phyloP scores from a whole-genome alignment of 805 yeast species.

The Saturnispora mendoncae region DNA sequence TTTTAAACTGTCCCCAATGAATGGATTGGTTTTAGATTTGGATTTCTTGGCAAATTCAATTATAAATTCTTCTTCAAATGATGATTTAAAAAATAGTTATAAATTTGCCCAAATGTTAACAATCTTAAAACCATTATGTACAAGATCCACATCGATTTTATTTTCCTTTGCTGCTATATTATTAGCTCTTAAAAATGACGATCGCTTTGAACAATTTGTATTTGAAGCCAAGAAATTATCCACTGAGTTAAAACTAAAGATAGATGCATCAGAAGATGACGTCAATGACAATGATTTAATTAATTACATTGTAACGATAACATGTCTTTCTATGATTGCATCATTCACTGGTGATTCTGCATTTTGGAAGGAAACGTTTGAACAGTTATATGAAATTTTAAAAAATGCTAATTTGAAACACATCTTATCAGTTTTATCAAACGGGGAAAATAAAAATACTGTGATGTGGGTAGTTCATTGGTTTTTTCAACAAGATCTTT shows the following conservation, averaged over 20 bases:
- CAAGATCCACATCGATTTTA: slow-evolving; percentile 9
- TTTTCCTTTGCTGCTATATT: slow-evolving; percentile 16
- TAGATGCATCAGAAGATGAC: not conserved
- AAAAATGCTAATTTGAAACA: slow-evolving; percentile 13
- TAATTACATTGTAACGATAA: slow-evolving; percentile 14
- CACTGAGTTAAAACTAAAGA: slow-evolving; percentile 1
- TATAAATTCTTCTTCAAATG: slow-evolving; percentile 7
- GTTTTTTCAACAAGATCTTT: slow-evolving; percentile 21
- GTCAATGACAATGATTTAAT: slow-evolving; percentile 11
- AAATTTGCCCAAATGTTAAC: slow-evolving; percentile 11
- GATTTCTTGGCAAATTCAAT: slow-evolving; percentile 10
- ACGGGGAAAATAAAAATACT: slow-evolving; percentile 8
- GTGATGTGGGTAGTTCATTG: slow-evolving; percentile 17
- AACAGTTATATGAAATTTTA: slow-evolving; percentile 12
- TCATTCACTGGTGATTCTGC: slow-evolving; percentile 16
- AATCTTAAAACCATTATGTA: slow-evolving; percentile 13
- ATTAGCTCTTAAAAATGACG: slow-evolving; percentile 9
- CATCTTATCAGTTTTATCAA: slow-evolving; percentile 9
- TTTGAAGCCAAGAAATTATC: slow-evolving; percentile 6
- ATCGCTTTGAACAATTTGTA: slow-evolving; percentile 8
- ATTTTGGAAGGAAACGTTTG: slow-evolving; percentile 19
- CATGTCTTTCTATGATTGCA: slow-evolving; percentile 16
- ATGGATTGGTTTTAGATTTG: not conserved
- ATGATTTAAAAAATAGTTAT: slow-evolving; percentile 7
- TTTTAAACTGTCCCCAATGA: not conserved